phyloP scores from a whole-genome alignment of 805 yeast species.

The Tetrapisispora namnaoensis region DNA sequence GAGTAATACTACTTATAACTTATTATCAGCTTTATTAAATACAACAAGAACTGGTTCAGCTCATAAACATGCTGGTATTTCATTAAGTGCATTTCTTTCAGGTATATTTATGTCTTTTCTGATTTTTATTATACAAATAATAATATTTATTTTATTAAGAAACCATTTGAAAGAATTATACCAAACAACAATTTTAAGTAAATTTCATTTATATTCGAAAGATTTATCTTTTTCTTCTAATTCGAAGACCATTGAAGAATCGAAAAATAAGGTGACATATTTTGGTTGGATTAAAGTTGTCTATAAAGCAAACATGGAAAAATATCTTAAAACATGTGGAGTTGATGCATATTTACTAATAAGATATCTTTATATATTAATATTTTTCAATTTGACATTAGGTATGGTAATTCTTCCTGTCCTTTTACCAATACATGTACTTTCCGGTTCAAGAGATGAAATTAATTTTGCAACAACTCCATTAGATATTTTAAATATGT shows the following conservation, averaged over 20 bases:
- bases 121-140: slow-evolving; percentile 44
- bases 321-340: slow-evolving; percentile 38
- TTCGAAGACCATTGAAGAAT: background rate
- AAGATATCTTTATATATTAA: slow-evolving; percentile 45
- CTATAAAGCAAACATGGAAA: slow-evolving; percentile 31
- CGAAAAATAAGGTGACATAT: background rate
- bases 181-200: slow-evolving; percentile 39
- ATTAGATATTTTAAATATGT: slow-evolving; percentile 59
- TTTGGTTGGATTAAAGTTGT: slow-evolving; percentile 49
- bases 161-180: slow-evolving; percentile 35
- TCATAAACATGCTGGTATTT: slow-evolving; percentile 47
- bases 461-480: slow-evolving; percentile 4
- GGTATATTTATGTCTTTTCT: slow-evolving; percentile 46
- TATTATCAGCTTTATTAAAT: slow-evolving; percentile 32
- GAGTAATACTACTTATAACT: slow-evolving; percentile 9
- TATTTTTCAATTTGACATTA: slow-evolving; percentile 41
- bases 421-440: slow-evolving; percentile 52
- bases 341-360: slow-evolving; percentile 68
- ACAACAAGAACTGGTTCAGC: slow-evolving; percentile 52
- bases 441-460: slow-evolving; percentile 9
- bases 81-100: slow-evolving; percentile 45
- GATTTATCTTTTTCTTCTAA: slow-evolving; percentile 12
- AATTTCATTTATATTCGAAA: slow-evolving; percentile 3
- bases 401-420: slow-evolving; percentile 49
- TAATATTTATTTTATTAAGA: slow-evolving; percentile 33